Evolutionary conservation across 2,329 filamentous ascomycete species (phyloP), one percentile per base, ranked within the genome.

Genomic region (Nectriaceae sp.): DNA sequence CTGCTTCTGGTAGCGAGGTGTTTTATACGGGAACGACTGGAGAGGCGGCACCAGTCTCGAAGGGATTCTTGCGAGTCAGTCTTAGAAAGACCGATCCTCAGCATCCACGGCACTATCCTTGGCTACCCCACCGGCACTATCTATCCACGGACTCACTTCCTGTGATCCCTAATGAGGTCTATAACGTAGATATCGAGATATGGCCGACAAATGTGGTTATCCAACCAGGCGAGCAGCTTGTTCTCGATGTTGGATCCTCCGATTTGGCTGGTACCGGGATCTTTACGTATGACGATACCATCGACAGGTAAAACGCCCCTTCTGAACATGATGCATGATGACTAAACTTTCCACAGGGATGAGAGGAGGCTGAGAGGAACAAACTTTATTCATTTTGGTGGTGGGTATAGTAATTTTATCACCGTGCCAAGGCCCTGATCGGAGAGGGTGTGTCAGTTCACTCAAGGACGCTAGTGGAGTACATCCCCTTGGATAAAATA

Each of bases 11-110:
- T n/a, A n/a, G n/a, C n/a, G n/a, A n/a, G n/a, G 71, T 86, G 5
- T 75, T 75, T 56, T 86, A 86, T 64, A 86, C 83, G 0, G 83
- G 83, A 40, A 84, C 83, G 3, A 78, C 79, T 0, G 83, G 83
- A 26, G 82, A 86, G 52, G 76, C 80, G 0, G 75, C 85, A 0
- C 83, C 83, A 0, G 69, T 85, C 1, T 73, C 75, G 47, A 86
- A 86, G 64, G 83, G 83, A 26, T 86, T 82, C 81, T 75, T 85
- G 18, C 75, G 82, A 2, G 74, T 77, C 15, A 78, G 73, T 39
- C 65, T 83, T 24, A 76, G 82, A 22, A 82, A 80, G 59, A 73
- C 76, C 8, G 73, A 80, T 50, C 58, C 67, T 0, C 56, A 73
- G 4, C 70, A 83, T 60, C 73, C 73, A 2, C 75, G 73, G 49